Evolutionary conservation across 306 rosid species (phyloP), one percentile per base, ranked within the genome.

Genomic region (Quercus cerris): DNA sequence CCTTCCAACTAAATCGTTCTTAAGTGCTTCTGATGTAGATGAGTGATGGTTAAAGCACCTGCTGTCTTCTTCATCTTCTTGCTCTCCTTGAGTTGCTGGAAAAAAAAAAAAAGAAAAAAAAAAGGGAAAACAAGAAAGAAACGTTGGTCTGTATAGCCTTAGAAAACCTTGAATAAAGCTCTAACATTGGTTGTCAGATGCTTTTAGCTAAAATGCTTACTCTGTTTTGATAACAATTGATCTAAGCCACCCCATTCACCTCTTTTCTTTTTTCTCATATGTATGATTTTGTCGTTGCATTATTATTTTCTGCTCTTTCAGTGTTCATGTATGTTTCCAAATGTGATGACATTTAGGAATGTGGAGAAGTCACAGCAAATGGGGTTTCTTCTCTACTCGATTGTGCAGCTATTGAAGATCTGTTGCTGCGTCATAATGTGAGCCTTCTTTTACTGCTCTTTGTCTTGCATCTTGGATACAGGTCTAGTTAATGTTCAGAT

Each of bases 361-460:
- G 97, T 81, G 98, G 98, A 81, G 78, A 79, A 84, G 82, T 91
- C 67, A 93, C 98, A 56, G 80, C 87, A 71, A 82, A 79, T 55
- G 98, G 98, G 81, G 79, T 86, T 81, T 83, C 89, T 73, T 90
- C 87, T 57, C 94, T 93, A 77, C 84, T 89, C 56, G 78, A 84
- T 35, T 93, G 97, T 87, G 78, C 62, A 78, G 97, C 98, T 81
- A 89, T 93, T 70, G 97, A 93, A 87, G 97, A 93, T 90, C 87
- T 93, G 69, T 52, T 87, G 81, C 81, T 93, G 86, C 93, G 92
- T 51, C 98, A 93, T 86, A 93, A 88, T 73, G 98, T 93, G 89
- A 83, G 98, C 58, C 78, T 81, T 79, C 74, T 70, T 4, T 57
- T 30, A 27, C 41, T 0, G 25, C 38, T 74, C 56, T 66, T 38